A percentile compares a stretch with the other conserved stretches of the same genome.
Conservation (phyloP, 1,284 basidiomycete genomes). For the Dichomitus squalens region DNA sequence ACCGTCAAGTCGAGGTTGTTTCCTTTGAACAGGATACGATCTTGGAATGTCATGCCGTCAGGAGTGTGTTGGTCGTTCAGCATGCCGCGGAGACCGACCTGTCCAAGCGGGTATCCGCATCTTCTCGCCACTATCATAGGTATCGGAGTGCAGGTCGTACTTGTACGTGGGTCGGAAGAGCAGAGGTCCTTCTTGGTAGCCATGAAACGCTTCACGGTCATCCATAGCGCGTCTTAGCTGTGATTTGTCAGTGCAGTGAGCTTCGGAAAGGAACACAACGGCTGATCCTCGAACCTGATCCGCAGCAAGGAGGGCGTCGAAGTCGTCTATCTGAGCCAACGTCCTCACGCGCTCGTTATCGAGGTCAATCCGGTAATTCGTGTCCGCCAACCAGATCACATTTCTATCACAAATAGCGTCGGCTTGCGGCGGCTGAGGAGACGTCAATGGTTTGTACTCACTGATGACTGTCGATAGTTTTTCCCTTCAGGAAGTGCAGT, state of each 20-base stretch:
- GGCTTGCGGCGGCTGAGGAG: background rate
- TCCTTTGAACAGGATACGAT: constrained; percentile 90
- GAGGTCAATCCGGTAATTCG: constrained; percentile 92
- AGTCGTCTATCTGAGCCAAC: constrained; percentile 63
- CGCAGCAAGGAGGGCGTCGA: constrained; percentile 73
- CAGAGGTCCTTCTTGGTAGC: constrained; percentile 88
- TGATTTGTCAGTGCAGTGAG: background rate
- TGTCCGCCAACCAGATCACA: constrained; percentile 93
- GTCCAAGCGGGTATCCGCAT: constrained; percentile 98
- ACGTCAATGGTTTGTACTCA: constrained; percentile 40
- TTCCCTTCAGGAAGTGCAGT: constrained; percentile 87
- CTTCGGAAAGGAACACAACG: background rate
- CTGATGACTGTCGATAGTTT: constrained; percentile 90
- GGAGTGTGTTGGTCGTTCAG: background rate
- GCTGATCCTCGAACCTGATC: constrained; percentile 71
- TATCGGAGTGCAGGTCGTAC: constrained; percentile 82
- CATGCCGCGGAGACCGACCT: constrained; percentile 49
- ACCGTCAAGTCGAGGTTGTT: constrained; percentile 61
- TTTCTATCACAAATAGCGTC: constrained; percentile 51
- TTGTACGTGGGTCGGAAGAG: constrained; percentile 90
- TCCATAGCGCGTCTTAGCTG: constrained; percentile 78
- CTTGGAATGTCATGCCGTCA: constrained; percentile 40
- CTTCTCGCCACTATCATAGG: constrained; percentile 96
- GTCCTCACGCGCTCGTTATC: constrained; percentile 80
- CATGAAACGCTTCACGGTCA: constrained; percentile 71